Conservation (phyloP, 2,329 filamentous ascomycete genomes). For the Ceratocystis albifundus region DNA sequence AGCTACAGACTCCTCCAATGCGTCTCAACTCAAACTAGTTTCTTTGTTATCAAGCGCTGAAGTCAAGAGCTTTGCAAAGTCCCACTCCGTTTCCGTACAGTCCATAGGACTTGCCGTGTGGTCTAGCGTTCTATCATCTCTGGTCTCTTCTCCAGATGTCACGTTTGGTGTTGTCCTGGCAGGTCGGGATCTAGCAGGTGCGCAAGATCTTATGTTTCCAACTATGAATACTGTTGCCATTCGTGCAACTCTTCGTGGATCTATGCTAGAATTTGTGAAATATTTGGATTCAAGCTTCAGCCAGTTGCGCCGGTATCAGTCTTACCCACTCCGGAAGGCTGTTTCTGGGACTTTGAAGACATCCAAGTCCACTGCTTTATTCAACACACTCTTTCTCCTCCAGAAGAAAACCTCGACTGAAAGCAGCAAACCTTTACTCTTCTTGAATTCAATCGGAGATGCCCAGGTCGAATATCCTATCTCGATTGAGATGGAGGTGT, state of each 20-base stretch:
- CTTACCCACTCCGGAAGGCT: conserved; percentile 63
- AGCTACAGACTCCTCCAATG: background rate
- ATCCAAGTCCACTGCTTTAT: conserved; percentile 30
- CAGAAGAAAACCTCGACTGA: conserved; percentile 26
- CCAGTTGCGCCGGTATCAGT: conserved; percentile 57
- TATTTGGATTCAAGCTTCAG: conserved; percentile 63
- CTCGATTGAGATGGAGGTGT: conserved; percentile 66
- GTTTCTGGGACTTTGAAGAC: conserved; percentile 35
- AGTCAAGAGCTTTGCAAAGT: conserved; percentile 28
- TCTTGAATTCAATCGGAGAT: background rate
- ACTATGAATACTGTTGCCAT: conserved; percentile 85
- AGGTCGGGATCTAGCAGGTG: conserved; percentile 63
- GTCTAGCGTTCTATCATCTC: conserved; percentile 56
- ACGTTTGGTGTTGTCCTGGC: conserved; percentile 74
- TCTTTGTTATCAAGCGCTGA: conserved; percentile 32
- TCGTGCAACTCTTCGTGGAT: conserved; percentile 60
- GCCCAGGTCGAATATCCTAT: conserved; percentile 68
- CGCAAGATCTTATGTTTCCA: conserved; percentile 63
- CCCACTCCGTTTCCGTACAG: conserved; percentile 13
- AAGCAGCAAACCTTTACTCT: background rate
- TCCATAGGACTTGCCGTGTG: conserved; percentile 45
- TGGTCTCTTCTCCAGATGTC: conserved; percentile 56
- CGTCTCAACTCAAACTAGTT: background rate
- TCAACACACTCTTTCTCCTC: conserved; percentile 47
- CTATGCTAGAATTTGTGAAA: conserved; percentile 49